A percentile compares a stretch with the other conserved stretches of the same genome.
phyloP scores from a whole-genome alignment of 2,329 filamentous ascomycete genomes.

The Paecilomyces dactylethromorphus region DNA sequence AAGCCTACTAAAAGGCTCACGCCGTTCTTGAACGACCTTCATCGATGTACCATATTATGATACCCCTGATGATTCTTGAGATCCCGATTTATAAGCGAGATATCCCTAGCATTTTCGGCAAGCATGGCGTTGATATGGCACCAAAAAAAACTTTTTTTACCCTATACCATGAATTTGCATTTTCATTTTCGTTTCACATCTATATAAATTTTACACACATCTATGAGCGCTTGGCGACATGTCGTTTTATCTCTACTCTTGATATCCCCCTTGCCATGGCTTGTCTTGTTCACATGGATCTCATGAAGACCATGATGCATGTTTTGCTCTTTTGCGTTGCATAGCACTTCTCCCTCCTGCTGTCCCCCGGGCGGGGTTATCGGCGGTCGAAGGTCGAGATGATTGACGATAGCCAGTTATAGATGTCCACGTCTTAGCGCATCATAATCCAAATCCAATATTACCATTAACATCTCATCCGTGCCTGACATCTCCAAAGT shows the following conservation, averaged over 20 bases:
- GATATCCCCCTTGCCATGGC: not conserved
- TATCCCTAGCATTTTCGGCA: not conserved
- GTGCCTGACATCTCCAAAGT: not conserved
- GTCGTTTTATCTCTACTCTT: not conserved
- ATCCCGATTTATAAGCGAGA: not conserved
- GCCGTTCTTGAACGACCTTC: slow-evolving; percentile 10
- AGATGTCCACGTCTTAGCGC: not conserved
- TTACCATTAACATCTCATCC: not conserved
- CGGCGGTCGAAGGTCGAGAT: not conserved
- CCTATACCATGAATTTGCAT: not conserved
- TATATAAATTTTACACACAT: not conserved
- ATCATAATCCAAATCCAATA: not conserved
- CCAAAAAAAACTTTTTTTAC: not conserved
- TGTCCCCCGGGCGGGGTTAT: not conserved
- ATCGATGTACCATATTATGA: slow-evolving; percentile 6
- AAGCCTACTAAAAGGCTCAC: slow-evolving; percentile 37
- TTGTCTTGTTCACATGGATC: no score
- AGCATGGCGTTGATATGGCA: not conserved
- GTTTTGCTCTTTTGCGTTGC: not conserved
- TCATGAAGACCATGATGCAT: not conserved
- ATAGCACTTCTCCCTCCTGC: not conserved
- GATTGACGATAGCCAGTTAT: not conserved
- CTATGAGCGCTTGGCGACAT: not conserved
- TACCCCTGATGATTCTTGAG: slow-evolving; percentile 3
- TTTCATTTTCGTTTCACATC: not conserved